Conservation (phyloP, 2,329 filamentous ascomycete species). For the Aspergillus bombycis region DNA sequence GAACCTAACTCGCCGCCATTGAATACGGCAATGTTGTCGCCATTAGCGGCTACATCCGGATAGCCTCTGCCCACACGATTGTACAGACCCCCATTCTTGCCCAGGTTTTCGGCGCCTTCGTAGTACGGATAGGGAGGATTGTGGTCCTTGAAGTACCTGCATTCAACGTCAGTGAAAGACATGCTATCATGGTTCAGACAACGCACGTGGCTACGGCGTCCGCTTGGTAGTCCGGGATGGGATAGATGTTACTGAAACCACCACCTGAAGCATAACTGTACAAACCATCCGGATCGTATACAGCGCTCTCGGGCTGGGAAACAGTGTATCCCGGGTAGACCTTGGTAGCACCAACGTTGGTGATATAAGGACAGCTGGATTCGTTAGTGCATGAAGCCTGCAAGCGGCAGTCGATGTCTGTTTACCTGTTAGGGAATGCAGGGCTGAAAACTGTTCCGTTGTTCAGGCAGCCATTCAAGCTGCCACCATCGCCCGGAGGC, state of each 20-base stretch:
- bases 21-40: conserved; percentile 12
- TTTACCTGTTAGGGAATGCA: conserved; percentile 10
- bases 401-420: rapidly evolving
- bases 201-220: conserved; percentile 7
- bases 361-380: conserved; percentile 8
- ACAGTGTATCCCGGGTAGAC: conserved; percentile 8
- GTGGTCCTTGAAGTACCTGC: conserved; percentile 12
- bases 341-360: conserved; percentile 12
- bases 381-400: background rate
- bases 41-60: conserved; percentile 11
- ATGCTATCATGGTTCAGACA: no score
- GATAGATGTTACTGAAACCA: conserved; percentile 16
- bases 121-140: conserved; percentile 13
- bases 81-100: conserved; percentile 12
- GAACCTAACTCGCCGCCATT: background rate
- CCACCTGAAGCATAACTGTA: conserved; percentile 7
- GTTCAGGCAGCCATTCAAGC: conserved; percentile 3
- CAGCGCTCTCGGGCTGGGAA: conserved; percentile 9
- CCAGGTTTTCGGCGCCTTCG: conserved; percentile 5
- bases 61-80: conserved; percentile 11
- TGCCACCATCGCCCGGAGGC: background rate
- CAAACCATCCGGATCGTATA: conserved; percentile 2
- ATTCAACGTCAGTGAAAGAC: background rate
- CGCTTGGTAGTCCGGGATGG: conserved; percentile 10
- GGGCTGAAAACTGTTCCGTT: conserved; percentile 13